phyloP scores from a whole-genome alignment of 192 early-diverging fungal genomes.

The Coemansia erecta region DNA sequence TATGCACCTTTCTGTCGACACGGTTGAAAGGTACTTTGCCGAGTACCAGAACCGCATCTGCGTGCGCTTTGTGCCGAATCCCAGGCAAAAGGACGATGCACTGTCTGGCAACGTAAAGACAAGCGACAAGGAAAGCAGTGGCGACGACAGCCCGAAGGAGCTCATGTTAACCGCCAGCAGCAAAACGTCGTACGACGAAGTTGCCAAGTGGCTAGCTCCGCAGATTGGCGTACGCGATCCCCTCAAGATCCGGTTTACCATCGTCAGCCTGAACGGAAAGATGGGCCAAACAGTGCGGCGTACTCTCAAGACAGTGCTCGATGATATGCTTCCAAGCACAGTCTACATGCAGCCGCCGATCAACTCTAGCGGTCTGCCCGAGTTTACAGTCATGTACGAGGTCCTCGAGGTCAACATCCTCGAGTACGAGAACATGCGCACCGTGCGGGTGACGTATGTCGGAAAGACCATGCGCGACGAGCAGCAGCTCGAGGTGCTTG shows the following conservation, averaged over 20 bases:
- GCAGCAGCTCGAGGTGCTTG: slow-evolving; percentile 63
- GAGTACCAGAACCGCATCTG: slow-evolving; percentile 64
- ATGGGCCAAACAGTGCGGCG: slow-evolving; percentile 51
- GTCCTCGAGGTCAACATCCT: slow-evolving; percentile 73
- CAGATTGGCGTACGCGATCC: slow-evolving; percentile 51
- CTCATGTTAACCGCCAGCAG: slow-evolving; percentile 15
- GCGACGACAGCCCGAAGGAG: slow-evolving; percentile 4
- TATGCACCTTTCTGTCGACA: not conserved
- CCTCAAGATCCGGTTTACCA: slow-evolving; percentile 72
- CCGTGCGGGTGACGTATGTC: slow-evolving; percentile 66
- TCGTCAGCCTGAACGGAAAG: slow-evolving; percentile 25
- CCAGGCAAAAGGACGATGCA: slow-evolving; percentile 23
- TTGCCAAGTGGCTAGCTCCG: slow-evolving; percentile 64
- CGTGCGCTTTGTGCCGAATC: slow-evolving; percentile 69
- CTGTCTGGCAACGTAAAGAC: not conserved
- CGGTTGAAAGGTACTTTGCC: slow-evolving; percentile 75
- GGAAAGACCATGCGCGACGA: slow-evolving; percentile 68
- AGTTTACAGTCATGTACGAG: slow-evolving; percentile 74
- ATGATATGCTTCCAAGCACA: slow-evolving; percentile 54
- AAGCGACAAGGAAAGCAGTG: slow-evolving; percentile 12
- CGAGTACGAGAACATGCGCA: slow-evolving; percentile 81
- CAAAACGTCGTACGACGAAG: slow-evolving; percentile 40
- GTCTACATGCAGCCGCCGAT: slow-evolving; percentile 18
- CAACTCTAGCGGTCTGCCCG: slow-evolving; percentile 16
- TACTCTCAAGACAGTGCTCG: slow-evolving; percentile 50